Conservation (phyloP, 2,329 filamentous ascomycete species). For the Exophiala xenobiotica region DNA sequence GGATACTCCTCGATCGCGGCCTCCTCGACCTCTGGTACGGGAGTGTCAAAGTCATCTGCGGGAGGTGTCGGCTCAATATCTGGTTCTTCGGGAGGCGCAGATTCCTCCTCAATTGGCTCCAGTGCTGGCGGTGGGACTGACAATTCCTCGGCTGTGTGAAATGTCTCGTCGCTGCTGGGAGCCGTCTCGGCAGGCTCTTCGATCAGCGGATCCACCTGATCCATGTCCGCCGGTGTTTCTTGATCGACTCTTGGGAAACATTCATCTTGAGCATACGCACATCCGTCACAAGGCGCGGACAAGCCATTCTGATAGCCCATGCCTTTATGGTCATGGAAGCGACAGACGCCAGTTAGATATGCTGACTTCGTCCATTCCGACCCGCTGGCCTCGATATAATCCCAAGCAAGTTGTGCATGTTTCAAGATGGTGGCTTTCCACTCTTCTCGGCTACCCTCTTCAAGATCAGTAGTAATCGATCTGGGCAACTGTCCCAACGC, state of each 20-base stretch:
- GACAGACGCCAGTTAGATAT: slow-evolving; percentile 20
- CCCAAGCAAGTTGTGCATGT: slow-evolving; percentile 21
- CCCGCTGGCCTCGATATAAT: slow-evolving; percentile 14
- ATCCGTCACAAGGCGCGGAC: slow-evolving; percentile 16
- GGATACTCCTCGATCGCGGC: too few species aligned
- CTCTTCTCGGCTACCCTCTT: slow-evolving; percentile 12
- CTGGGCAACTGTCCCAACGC: slow-evolving; percentile 19
- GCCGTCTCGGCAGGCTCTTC: neutral
- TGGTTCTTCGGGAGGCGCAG: neutral
- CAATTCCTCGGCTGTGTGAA: neutral
- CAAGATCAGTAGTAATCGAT: neutral
- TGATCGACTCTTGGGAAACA: slow-evolving; percentile 22
- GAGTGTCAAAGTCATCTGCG: too few species aligned
- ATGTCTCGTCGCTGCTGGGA: neutral
- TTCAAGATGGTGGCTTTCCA: slow-evolving; percentile 21
- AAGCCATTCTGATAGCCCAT: slow-evolving; percentile 6
- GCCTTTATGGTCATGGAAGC: slow-evolving; percentile 24
- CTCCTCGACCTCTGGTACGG: too few species aligned
- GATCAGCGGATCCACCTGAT: neutral
- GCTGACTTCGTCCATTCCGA: slow-evolving; percentile 21
- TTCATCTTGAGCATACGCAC: slow-evolving; percentile 22
- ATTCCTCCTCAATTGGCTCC: neutral
- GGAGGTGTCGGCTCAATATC: neutral
- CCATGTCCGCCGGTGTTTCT: neutral
- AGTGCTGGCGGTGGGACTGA: neutral